Evolutionary conservation across 2,329 filamentous ascomycete species (phyloP).

Genomic region (Ilyonectria sp.): DNA sequence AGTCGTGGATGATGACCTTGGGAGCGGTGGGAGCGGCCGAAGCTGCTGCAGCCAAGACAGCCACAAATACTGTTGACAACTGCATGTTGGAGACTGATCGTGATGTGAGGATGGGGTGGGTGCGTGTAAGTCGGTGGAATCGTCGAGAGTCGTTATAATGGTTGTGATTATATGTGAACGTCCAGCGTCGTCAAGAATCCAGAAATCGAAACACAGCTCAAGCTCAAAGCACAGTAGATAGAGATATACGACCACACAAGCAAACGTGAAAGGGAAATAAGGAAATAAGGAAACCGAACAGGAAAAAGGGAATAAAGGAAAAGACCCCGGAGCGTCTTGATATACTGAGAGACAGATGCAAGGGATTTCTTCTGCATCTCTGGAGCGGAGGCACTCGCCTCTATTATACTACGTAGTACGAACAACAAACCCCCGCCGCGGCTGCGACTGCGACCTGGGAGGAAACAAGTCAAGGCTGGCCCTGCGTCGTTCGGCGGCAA

Average conservation of each 20-base stretch:
- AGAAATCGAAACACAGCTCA: slow-evolving; percentile 22
- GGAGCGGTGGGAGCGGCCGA: slow-evolving; percentile 63
- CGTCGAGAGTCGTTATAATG: slow-evolving; percentile 12
- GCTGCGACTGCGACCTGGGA: not conserved
- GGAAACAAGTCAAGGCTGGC: slow-evolving; percentile 9
- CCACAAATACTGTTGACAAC: slow-evolving; percentile 62
- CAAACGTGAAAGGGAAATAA: slow-evolving; percentile 37
- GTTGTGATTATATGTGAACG: slow-evolving; percentile 34
- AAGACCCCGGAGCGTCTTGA: slow-evolving; percentile 41
- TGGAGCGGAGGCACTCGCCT: slow-evolving; percentile 33
- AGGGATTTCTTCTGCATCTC: slow-evolving; percentile 39
- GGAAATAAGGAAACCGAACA: slow-evolving; percentile 44
- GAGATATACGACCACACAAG: slow-evolving; percentile 32
- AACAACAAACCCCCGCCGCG: slow-evolving; percentile 16
- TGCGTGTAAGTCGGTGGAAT: slow-evolving; percentile 5
- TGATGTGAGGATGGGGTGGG: slow-evolving; percentile 19
- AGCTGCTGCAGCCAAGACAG: slow-evolving; percentile 62
- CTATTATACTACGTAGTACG: slow-evolving; percentile 44
- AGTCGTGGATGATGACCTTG: slow-evolving; percentile 53
- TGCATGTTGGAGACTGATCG: slow-evolving; percentile 61
- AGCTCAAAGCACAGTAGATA: slow-evolving; percentile 16
- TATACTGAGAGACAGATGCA: slow-evolving; percentile 35
- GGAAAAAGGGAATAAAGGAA: slow-evolving; percentile 35
- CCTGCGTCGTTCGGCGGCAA: slow-evolving; percentile 23
- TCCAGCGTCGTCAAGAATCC: slow-evolving; percentile 32